Evolutionary conservation across 768 basidiomycete species (phyloP), one percentile per base, ranked within the genome.

Genomic region (Sistotremastrum niveocremeum): DNA sequence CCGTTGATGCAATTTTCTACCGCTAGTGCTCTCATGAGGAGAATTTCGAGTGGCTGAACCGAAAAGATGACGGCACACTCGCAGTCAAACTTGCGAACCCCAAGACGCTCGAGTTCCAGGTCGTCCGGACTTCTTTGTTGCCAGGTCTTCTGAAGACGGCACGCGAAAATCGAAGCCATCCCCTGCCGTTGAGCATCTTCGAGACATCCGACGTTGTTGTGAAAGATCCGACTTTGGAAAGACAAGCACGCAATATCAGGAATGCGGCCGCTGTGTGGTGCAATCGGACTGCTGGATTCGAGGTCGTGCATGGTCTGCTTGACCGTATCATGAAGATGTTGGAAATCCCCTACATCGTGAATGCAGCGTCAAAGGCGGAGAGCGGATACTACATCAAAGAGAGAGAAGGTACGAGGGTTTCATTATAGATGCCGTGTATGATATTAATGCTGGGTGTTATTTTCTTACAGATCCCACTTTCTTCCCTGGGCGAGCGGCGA

Each of bases 251-350:
- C 48, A 99, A 99, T 61, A 79, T 84, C 42, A 71, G 91, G 49
- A 81, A 87, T 48, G 83, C 90, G 1, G 90, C 80, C 0, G 94
- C 85, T 0, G 75, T 98, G 37, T 97, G 88, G 84, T 94, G 91
- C 64, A 94, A 94, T 64, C 88, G 88, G 67, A 87, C 83, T 9
- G 95, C 93, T 35, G 93, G 93, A 4, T 99, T 99, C 59, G 93
- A 99, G 68, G 76, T 94, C 50, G 81, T 93, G 7, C 95, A 98
- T 61, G 95, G 95, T 34, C 68, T 98, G 64, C 65, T 99, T 52
- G 91, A 98, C 64, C 73, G 93, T 42, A 75, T 87, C 35, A 98
- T 99, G 95, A 84, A 81, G 62, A 91, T 95, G 76, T 68, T 99
- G 20, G 94, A 95, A 52, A 74, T 99, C 34, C 84, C 89, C 36